Percentiles rank a stretch among this genome's conserved stretches.
phyloP scores from a whole-genome alignment of 1,284 basidiomycete species.

The Golubevia sp. region DNA sequence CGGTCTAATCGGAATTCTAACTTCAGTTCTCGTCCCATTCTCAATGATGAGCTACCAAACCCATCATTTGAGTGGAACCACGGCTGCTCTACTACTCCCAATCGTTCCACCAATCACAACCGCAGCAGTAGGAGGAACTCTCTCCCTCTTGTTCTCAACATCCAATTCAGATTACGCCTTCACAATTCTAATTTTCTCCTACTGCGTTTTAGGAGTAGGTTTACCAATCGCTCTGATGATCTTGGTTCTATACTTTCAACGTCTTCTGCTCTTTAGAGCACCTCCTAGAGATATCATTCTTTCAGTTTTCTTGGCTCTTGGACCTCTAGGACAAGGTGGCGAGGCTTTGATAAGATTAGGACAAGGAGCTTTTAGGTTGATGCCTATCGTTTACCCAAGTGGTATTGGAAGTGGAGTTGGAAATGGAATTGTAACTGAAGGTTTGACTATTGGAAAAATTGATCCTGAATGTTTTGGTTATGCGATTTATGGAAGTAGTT shows the following conservation, averaged over 20 bases:
- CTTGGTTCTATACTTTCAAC: slow-evolving; percentile 44
- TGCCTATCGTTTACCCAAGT: too few relatives aligned
- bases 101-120: slow-evolving; percentile 47
- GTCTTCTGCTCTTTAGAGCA: slow-evolving; percentile 38
- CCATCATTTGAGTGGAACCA: slow-evolving; percentile 40
- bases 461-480: slow-evolving; percentile 18
- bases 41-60: slow-evolving; percentile 46
- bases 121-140: slow-evolving; percentile 27
- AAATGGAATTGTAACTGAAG: neutral
- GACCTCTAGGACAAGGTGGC: slow-evolving; percentile 44
- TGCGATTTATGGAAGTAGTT: slow-evolving; percentile 41
- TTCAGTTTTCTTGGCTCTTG: slow-evolving; percentile 14
- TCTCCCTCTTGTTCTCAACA: slow-evolving; percentile 26
- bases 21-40: slow-evolving; percentile 34
- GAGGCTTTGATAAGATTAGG: slow-evolving; percentile 40
- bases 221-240: slow-evolving; percentile 37
- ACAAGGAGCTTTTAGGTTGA: neutral
- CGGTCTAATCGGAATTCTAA: slow-evolving; percentile 18
- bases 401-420: neutral
- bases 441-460: too few relatives aligned
- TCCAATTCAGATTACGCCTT: slow-evolving; percentile 32
- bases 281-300: slow-evolving; percentile 47
- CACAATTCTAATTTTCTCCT: slow-evolving; percentile 34
- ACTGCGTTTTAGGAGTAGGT: slow-evolving; percentile 40
- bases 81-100: slow-evolving; percentile 36